Base-by-base conservation (phyloP, 2,329 filamentous ascomycete genomes). In the Cladosporium sp. region DNA sequence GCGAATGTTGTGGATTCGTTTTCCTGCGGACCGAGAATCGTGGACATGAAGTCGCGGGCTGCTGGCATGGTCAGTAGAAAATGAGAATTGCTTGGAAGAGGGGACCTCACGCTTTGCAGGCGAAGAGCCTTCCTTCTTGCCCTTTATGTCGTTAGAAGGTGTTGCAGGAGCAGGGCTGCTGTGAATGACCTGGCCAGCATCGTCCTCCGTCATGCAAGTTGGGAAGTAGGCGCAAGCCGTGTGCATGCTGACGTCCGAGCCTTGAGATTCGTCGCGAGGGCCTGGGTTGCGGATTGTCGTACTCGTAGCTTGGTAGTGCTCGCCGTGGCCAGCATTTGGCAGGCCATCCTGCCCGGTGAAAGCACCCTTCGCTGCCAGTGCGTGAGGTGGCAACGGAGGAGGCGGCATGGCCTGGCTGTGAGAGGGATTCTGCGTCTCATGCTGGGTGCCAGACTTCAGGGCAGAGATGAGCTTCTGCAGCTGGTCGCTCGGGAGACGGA, bases 181-280 rank as follows among this genome's bases (percentile, higher is more conserved):
- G 47, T 64, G 62, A 11, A 61, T 29, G 29, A 64, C 47, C 13
- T 54, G 40, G 27, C 61, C 56, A 13, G 61, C 53, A 19, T 41
- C 53, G 30, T 63, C 62, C 42, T 67, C 62, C 9, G 54, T 45
- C 19, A 58, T 61, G 55, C 65, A 67, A 7, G 39, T 47, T 11
- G 65, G 65, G 38, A 58, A 68, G 32, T 57, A 49, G 8, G 54
- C 55, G 53, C 63, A 68, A 34, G 55, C 51, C 17, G 56, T 51
- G 48, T 68, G 65, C 65, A 68, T 68, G 53, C 63, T 67, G 52
- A 67, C 54, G 43, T 68, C 65, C 4, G 64, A 67, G 45, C 56
- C 58, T 24, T 54, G 56, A 24, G 60, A 58, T 13, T 52, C 51
- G 17, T 30, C 53, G 29, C 58, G 58, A 37, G 56, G 45, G 13